phyloP scores from a whole-genome alignment of 2,329 filamentous ascomycete genomes.

The Aphanocladium album region DNA sequence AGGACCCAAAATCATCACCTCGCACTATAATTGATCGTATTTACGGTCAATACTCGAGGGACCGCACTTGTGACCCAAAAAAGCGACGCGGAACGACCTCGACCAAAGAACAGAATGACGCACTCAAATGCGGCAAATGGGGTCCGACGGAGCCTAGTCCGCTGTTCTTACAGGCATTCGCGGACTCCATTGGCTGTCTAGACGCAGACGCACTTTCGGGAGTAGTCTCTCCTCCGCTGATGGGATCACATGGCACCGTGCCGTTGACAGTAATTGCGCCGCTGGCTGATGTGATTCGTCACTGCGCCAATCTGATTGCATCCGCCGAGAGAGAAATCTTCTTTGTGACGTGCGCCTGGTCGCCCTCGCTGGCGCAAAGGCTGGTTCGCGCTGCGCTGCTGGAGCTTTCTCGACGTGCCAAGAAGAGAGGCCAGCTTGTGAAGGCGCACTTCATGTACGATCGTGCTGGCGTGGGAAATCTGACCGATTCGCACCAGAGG shows the following conservation, averaged over 20 bases:
- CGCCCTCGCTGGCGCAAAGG: slow-evolving; percentile 60
- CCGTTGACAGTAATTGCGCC: slow-evolving; percentile 61
- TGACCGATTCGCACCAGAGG: slow-evolving; percentile 58
- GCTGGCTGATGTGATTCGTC: slow-evolving; percentile 60
- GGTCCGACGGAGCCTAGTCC: slow-evolving; percentile 57
- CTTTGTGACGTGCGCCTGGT: slow-evolving; percentile 73
- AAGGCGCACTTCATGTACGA: slow-evolving; percentile 75
- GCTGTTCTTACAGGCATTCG: slow-evolving; percentile 64
- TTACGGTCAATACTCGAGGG: slow-evolving; percentile 34
- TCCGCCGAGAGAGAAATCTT: slow-evolving; percentile 68
- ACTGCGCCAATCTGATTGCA: slow-evolving; percentile 72
- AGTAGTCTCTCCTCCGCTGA: slow-evolving; percentile 47
- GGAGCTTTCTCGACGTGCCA: slow-evolving; percentile 63
- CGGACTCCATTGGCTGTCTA: slow-evolving; percentile 56
- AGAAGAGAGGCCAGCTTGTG: slow-evolving; percentile 49
- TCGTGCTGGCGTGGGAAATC: slow-evolving; percentile 59
- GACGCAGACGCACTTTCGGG: slow-evolving; percentile 46
- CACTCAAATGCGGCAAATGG: slow-evolving; percentile 62
- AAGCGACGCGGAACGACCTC: slow-evolving; percentile 21
- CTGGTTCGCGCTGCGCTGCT: slow-evolving; percentile 63
- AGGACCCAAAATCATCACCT: slow-evolving; percentile 48
- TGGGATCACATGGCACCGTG: slow-evolving; percentile 54
- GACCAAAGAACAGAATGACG: slow-evolving; percentile 42
- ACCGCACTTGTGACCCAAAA: slow-evolving; percentile 13
- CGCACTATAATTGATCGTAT: slow-evolving; percentile 51